Base-by-base conservation (phyloP, 2,329 filamentous ascomycete species). In the Epichloe gansuensis region DNA sequence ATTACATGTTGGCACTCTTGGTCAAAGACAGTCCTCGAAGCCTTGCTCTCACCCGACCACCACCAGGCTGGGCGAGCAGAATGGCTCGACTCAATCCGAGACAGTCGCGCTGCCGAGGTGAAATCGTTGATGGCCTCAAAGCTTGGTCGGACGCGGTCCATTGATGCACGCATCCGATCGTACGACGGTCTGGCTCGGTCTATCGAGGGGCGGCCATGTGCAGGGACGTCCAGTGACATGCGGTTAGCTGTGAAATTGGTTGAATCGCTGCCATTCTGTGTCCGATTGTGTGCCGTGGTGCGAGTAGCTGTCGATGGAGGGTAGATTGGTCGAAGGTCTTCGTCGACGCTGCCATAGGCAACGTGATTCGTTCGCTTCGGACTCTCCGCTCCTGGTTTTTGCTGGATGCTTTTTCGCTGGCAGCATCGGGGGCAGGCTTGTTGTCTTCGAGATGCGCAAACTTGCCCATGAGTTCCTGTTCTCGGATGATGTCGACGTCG, bases 401-500 rank as follows among this genome's bases (percentile, higher is more conserved):
- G 51, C 65, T 66, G 5, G 57, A 59, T 41, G 64, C 65, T n/a
- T 44, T 54, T 31, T 58, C 60, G 15, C 78, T 81, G 44, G 62
- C 63, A 35, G 58, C 66, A 50, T 63, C 70, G 54, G 57, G 63
- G 34, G 59, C 65, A 4, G 51, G 55, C 50, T 73, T 73, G 12
- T 60, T 73, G 11, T 60, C 63, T 13, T 63, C 59, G 48, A 91
- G 75, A 61, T 89, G 81, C 58, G 86, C 82, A 66, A 94, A 97
- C 63, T 85, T 83, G 59, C 93, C 93, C 70, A 83, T 76, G 31
- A 81, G 81, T 56, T 94, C 82, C 72, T 97, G 90, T 69, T 98
- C 93, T 47, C 93, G 88, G 62, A 98, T 83, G 58, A 98, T 95
- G 66, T 98, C 93, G 54, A 96, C 84, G 62, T 98, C 93, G 59